These are phyloP conservation scores for Eucommia ulmoides DNA, from an alignment of 257 asterid species.

Conservation along the genomic window DNA sequence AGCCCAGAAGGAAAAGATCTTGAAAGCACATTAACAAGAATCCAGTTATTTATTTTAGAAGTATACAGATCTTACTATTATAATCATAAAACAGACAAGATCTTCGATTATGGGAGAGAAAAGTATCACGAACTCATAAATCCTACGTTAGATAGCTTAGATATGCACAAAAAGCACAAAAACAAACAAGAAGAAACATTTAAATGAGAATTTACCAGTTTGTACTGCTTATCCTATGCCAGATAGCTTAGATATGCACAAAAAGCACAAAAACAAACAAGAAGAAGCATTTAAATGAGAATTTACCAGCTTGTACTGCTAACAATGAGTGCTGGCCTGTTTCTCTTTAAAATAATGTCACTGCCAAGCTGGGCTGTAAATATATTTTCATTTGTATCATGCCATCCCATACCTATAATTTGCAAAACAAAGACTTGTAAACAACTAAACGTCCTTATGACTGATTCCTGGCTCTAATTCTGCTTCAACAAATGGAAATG, in stretches of 20 bases:
- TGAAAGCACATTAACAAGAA: no score
- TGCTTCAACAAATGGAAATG: slow-evolving; percentile 7
- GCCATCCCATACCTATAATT: slow-evolving; percentile 16
- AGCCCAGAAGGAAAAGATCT: no score
- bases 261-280: no score
- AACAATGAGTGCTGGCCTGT: slow-evolving; percentile 83
- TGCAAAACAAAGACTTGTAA: no score
- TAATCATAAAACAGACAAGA: no score
- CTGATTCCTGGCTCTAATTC: slow-evolving; percentile 8
- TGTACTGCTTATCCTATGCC: slow-evolving; percentile 59
- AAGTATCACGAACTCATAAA: not conserved
- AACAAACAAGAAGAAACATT: no score
- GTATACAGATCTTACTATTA: no score
- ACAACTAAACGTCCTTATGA: no score
- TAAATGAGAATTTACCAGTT: slow-evolving; percentile 56
- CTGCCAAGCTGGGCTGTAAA: slow-evolving; percentile 50
- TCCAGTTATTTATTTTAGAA: no score
- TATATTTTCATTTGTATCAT: slow-evolving; percentile 39
- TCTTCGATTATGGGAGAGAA: no score
- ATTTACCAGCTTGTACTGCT: slow-evolving; percentile 96
- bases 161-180: not conserved
- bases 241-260: not conserved
- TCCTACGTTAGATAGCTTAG: not conserved
- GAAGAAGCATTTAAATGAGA: slow-evolving; percentile 10
- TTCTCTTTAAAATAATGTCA: slow-evolving; percentile 46